Evolutionary conservation across 108 stramenopile species (phyloP).

Genomic region (Poteriospumella lacustris): DNA sequence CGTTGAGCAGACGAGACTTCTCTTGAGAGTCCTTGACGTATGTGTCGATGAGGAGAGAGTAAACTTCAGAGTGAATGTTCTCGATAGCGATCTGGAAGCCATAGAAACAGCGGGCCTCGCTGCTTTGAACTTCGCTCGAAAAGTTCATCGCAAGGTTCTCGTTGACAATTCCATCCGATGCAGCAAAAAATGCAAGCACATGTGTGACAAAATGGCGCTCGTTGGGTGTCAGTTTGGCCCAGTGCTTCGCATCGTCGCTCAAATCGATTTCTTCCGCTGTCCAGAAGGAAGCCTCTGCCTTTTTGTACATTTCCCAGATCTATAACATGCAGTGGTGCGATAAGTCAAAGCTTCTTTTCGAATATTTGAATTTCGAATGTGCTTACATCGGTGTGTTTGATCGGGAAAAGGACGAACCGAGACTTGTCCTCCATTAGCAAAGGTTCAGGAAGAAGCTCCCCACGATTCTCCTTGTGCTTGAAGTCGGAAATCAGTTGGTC

Average conservation of each 20-base stretch:
- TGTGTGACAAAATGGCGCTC: slow-evolving; percentile 97
- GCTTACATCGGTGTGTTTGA: slow-evolving; percentile 80
- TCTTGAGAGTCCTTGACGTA: slow-evolving; percentile 70
- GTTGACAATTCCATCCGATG: slow-evolving; percentile 98
- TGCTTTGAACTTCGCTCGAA: slow-evolving; percentile 82
- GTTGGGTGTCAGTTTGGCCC: slow-evolving; percentile 77
- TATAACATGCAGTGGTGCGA: not conserved
- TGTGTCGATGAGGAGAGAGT: slow-evolving; percentile 95
- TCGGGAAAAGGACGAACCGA: slow-evolving; percentile 97
- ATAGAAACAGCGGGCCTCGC: slow-evolving; percentile 99
- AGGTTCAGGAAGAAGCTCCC: slow-evolving; percentile 45
- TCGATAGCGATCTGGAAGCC: slow-evolving; percentile 99
- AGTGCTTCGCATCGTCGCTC: slow-evolving; percentile 86
- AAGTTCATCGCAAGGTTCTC: slow-evolving; percentile 98
- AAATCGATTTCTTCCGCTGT: slow-evolving; percentile 99
- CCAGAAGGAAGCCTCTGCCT: slow-evolving; percentile 99
- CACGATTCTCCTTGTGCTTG: not conserved
- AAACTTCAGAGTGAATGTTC: slow-evolving; percentile 98
- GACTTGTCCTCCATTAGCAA: slow-evolving; percentile 58
- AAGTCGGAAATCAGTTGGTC: not conserved
- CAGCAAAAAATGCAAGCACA: slow-evolving; percentile 98
- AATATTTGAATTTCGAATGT: not conserved
- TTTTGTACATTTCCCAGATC: slow-evolving; percentile 97
- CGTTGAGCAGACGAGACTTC: slow-evolving; percentile 68
- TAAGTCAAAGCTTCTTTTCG: not conserved